Evolutionary conservation across 2,329 filamentous ascomycete genomes (phyloP), one percentile per base, ranked within the genome.

Genomic region (Ilyonectria mors-panacis): DNA sequence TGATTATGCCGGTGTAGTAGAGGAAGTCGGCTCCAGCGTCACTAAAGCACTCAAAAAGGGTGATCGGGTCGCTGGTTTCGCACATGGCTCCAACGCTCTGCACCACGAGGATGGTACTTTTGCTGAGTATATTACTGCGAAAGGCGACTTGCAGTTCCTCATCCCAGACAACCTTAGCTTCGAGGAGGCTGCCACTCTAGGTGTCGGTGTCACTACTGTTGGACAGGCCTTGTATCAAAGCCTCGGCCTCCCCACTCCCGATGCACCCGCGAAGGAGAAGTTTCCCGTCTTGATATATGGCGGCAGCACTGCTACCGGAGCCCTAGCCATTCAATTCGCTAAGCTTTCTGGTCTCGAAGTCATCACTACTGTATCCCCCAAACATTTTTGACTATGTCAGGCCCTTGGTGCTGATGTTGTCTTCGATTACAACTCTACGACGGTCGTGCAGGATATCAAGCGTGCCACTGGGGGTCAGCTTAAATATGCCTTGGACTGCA

Each of bases 231-330:
- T 87, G 17, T 86, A 86, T 76, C 81, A 84, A 65, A 75, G 76
- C 8, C 78, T 87, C 1, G 64, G 77, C 56, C 78, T 86, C 0
- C 81, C 83, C 0, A 76, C 87, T 2, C 88, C 88, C 1, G 80
- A 70, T n/a, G 64, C 76, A 12, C 79, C 83, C 7, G 63, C 75
- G 42, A 77, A 78, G n/a, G 77, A 80, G 26, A 75, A 81, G 42
- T 72, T 81, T 42, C 78, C 81, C 1, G 72, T 85, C 54, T 71
- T 85, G 4, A 82, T 84, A 63, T 84, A 85, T 51, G 84, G 82
- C 48, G 82, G 81, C 17, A 86, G 86, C 76, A 89, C 85, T 12
- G 87, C 86, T 4, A 88, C 87, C 1, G 85, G 84, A 77, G 85
- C 88, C 55, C 86, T 88, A 59, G 82, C 78, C 3, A 81, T 85